Base-by-base conservation (phyloP, 192 early-diverging fungal genomes). In the Umbelopsis ramanniana region DNA sequence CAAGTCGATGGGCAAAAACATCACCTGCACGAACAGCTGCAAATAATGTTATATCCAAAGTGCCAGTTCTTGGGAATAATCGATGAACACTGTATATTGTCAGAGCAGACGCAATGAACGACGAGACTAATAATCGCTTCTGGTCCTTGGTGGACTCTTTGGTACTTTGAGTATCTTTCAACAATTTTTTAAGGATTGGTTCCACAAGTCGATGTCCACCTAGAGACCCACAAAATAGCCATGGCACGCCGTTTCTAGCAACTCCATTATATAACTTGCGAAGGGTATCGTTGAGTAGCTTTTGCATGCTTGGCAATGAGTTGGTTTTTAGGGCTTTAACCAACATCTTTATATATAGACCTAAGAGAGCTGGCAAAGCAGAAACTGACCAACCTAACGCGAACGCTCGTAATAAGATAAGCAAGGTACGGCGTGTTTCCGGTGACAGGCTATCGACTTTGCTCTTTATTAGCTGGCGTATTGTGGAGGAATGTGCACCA, bases 1-100 rank as follows among this genome's bases (percentile, higher is more conserved):
- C 70, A 21, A 77, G 72, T 0, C 74, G 66, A 54, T 88, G 85
- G 10, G 80, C 85, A 66, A 80, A 76, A 14, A 85, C 81, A 74
- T 87, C 85, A 46, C 81, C 52, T 23, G 76, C 83, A 17, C 89
- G 78, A 12, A 88, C 86, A 8, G 86, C 63, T 0, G 86, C 84
- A 75, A 90, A 87, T 4, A 90, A 67, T 12, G 89, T 86, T 43
- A 87, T 80, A 50, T 88, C 87, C 17, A 84, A 72, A 0, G 85
- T 87, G 6, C 79, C 74, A 4, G 79, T 77, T 1, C 68, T 57
- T 1, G 79, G 75, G 7, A 84, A 79, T 7, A 74, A 53, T 11
- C 76, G 74, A 45, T 83, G 83, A 40, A 84, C 80, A 38, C 79
- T 72, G 10, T 74, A 69, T 17, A 84, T 74, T 4, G 82, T 74